Base-by-base conservation (phyloP, 305 asterid genomes). In the Stenogyne calaminthoides region DNA sequence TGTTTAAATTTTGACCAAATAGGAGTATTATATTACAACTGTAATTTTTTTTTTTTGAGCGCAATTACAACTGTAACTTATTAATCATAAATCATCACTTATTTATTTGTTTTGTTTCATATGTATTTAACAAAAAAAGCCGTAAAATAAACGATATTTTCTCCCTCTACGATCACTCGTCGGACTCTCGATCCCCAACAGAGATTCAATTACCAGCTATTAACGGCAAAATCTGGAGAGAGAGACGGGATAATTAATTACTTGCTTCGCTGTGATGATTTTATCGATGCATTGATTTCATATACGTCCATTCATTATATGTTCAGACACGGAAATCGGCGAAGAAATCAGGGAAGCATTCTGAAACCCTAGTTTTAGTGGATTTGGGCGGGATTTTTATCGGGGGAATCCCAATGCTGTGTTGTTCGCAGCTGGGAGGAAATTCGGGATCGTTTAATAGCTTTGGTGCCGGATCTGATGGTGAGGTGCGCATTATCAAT, bases 151-250 rank as follows among this genome's bases (percentile, higher is more conserved):
- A 75, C 63, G 51, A 57, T 57, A 59, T 56, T 82, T 77, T 78
- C 85, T 85, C 88, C 83, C 86, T 84, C 84, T 71, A 16, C 80
- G 74, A 76, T 84, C 86, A 78, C 81, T 75, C 84, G 73, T 76
- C 86, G 85, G 89, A 80, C 86, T 79, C 75, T 87, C 84, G 87
- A 82, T 87, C 85, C 85, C 56, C 83, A 76, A 49, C 85, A 82
- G 84, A 78, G 79, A 78, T 70, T 80, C 76, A 73, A 76, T 79
- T 77, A 49, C 73, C 84, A 34, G 72, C 73, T 69, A 64, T 76
- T 70, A 62, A 67, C 79, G 79, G 79, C 71, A 64, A 67, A 77
- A 54, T 74, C 68, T 51, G 34, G 73, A 58, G 70, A 46, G 60
- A 62, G 52, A 51, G 40, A 27, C 73, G 47, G 66, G n/a, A 15